phyloP scores from a whole-genome alignment of 306 rosid genomes.

The Cicer yamashitae region DNA sequence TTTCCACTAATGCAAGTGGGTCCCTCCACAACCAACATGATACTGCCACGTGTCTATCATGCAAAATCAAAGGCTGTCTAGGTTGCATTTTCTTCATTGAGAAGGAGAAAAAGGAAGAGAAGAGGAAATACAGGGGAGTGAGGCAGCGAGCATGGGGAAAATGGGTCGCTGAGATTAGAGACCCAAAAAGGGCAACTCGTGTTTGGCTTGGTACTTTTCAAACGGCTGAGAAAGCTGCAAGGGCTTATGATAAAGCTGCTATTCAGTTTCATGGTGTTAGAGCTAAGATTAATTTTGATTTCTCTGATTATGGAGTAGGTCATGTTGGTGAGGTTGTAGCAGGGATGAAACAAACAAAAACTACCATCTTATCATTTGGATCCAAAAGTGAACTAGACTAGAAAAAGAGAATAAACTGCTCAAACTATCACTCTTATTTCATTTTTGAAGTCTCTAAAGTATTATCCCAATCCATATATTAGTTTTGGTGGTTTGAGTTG shows the following conservation, averaged over 20 bases:
- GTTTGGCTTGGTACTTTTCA: constrained; percentile 71
- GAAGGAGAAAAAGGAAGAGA: neutral
- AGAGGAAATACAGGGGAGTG: constrained; percentile 58
- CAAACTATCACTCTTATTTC: too few relatives aligned
- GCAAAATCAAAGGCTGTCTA: constrained; percentile 51
- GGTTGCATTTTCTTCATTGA: constrained; percentile 55
- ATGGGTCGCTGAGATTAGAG: constrained; percentile 72
- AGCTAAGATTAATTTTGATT: constrained; percentile 59
- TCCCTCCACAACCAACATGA: constrained; percentile 5
- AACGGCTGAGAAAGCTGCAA: constrained; percentile 61
- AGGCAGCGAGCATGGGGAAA: constrained; percentile 73
- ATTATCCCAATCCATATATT: too few relatives aligned
- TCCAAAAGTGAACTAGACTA: neutral
- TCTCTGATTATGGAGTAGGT: constrained; percentile 14
- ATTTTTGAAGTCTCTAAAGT: neutral
- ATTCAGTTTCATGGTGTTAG: constrained; percentile 51
- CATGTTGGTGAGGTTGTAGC: neutral
- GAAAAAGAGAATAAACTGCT: neutral
- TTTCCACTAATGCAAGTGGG: neutral
- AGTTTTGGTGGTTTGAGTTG: too few relatives aligned
- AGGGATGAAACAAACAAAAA: neutral
- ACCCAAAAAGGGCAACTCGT: constrained; percentile 48
- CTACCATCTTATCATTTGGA: neutral
- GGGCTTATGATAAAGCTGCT: constrained; percentile 69
- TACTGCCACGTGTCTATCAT: constrained; percentile 43